Evolutionary conservation across 176 grass and related monocot genomes (phyloP), one percentile per base, ranked within the genome.

Genomic region (Neostapfia colusana): DNA sequence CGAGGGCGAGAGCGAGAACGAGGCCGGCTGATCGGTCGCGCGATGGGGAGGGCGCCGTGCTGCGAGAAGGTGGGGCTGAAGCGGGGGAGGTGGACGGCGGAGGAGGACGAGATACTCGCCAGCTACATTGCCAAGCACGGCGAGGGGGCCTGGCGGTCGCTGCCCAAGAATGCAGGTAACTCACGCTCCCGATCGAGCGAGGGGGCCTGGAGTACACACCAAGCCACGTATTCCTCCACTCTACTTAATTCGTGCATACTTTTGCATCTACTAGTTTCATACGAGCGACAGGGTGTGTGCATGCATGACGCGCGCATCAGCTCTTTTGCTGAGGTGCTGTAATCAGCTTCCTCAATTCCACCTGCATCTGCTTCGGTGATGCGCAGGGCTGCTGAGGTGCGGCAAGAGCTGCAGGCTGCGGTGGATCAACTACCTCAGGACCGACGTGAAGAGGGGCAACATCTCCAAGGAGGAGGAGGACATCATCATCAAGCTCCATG

Each of bases 21-120:
- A 45, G 43, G 11, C 31, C 53, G 49, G 49, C 5, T 51, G 49
- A 50, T 25, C 20, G 4, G 46, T 16, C 27, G 9, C 31, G 34
- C 34, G 16, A 97, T 97, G 95, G 95, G 95, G 67, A 91, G 95
- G 90, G 91, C 94, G 51, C 94, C 94, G 46, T 97, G 94, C 85
- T 97, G 94, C 79, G 91, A 91, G 12, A 97, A 97, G 86, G 86
- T 91, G 21, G 94, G 94, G 36, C 65, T 97, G 31, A 97, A 91
- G 86, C 90, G 84, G 34, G 94, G 91, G 27, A 77, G 91, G 81
- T 97, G 94, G 94, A 93, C 94, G 13, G 40, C 88, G 41, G 94
- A 89, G 70, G 94, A 97, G 73, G 94, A 97, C 46, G 89, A 91
- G 65, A 76, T 69, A 42, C 84, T 97, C 39, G 66, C 84, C 7